These are phyloP conservation scores for Harringtonia lauricola DNA, from an alignment of 2,329 filamentous ascomycete species.

Conservation along the genomic window DNA sequence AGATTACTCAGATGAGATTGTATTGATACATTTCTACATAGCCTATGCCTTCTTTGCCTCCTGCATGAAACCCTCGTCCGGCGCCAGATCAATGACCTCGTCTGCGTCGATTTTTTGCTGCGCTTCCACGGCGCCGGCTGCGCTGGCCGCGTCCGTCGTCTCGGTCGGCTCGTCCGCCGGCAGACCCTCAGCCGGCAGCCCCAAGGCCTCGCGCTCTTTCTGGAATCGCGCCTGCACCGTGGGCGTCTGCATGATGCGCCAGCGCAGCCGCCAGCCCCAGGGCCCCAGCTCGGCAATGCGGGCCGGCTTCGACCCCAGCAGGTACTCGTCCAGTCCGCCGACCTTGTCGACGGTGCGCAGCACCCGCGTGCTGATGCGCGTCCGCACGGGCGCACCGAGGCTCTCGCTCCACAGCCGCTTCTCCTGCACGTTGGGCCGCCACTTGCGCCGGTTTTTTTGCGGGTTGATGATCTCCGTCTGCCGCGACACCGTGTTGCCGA, in stretches of 20 bases:
- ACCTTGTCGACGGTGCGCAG: constrained; percentile 69
- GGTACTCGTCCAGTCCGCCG: constrained; percentile 84
- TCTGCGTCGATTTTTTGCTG: constrained; percentile 27
- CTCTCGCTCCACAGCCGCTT: constrained; percentile 57
- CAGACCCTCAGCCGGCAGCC: constrained; percentile 40
- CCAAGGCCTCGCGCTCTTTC: constrained; percentile 51
- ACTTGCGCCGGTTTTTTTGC: constrained; percentile 56
- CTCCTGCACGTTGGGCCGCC: constrained; percentile 63
- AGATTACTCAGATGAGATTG: no score
- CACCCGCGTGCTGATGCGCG: constrained; percentile 59
- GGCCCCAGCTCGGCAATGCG: constrained; percentile 81
- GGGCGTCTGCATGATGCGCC: constrained; percentile 73
- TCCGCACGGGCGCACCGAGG: constrained; percentile 51
- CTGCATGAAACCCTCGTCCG: constrained; percentile 18
- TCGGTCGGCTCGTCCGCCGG: constrained; percentile 9
- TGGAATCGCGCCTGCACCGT: constrained; percentile 56
- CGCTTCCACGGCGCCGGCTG: constrained; percentile 18
- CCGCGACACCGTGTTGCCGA: constrained; percentile 65
- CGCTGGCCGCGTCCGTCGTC: constrained; percentile 13
- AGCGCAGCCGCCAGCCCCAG: constrained; percentile 81
- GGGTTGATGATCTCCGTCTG: constrained; percentile 41
- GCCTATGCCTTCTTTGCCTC: constrained; percentile 10
- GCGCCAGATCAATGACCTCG: constrained; percentile 35
- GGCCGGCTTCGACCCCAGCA: constrained; percentile 66
- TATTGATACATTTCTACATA: neutral